Evolutionary conservation across 306 rosid species (phyloP), one percentile per base, ranked within the genome.

Genomic region (Lathyrus aphaca): DNA sequence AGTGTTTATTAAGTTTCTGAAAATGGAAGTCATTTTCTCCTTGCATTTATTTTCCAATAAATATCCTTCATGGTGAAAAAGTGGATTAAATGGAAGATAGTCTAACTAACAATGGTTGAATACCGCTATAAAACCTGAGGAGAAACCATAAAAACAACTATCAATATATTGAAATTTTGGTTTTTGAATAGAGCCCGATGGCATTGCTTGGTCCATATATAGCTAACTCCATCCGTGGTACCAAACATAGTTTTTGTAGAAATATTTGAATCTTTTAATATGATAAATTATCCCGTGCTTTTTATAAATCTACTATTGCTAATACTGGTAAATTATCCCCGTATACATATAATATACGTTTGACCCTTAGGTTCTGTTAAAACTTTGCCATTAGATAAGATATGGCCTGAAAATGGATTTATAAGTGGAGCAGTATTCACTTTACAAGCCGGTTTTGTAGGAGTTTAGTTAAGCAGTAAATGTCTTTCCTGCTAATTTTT

Each of bases 31-130:
- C n/a, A n/a, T n/a, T n/a, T n/a, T 60, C 19, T 9, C 35, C 49
- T 46, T 17, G 27, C 21, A 25, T 44, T 68, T 49, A 48, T 64
- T 55, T 43, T 19, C 37, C 19, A 10, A 4, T 39, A 35, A 23
- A 39, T 45, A 56, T 71, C 32, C n/a, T 16, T 71, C 45, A 37
- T 57, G 51, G 55, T 38, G 38, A 42, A 49, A 76, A 62, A 4
- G 49, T 63, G 23, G 51, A 51, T 76, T 42, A 50, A 50, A 50
- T 69, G 72, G 80, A 51, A 76, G 51, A 44, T 50, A 60, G 40
- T 39, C n/a, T 68, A 27, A 49, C 50, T 60, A 50, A 40, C 2
- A 29, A 53, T 39, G 80, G 39, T 32, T 58, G 37, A 59, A 10
- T 46, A 75, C 69, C 58, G 51, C 56, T 27, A 51, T 32, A 50